These are phyloP conservation scores for Xylaria curta DNA, from an alignment of 495 filamentous ascomycete genomes.

Conservation along the genomic window DNA sequence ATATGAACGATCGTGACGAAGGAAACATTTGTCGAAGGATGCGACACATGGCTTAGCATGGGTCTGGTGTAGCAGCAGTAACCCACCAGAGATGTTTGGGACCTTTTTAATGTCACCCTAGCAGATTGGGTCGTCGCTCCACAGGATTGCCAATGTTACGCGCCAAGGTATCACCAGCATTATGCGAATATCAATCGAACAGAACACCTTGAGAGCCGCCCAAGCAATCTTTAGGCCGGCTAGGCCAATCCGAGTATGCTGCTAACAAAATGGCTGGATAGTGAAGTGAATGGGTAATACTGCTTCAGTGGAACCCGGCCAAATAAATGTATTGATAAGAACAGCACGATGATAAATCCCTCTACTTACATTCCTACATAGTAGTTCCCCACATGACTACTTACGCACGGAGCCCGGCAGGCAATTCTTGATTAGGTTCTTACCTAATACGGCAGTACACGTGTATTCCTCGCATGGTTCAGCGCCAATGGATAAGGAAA, in stretches of 20 bases:
- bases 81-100: slow-evolving; percentile 23
- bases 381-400: not conserved
- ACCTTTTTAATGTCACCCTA: slow-evolving; percentile 28
- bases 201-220: not conserved
- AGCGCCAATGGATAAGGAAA: not conserved
- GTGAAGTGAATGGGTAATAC: not conserved
- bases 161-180: not conserved
- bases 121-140: not conserved
- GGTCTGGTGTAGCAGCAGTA: slow-evolving; percentile 19
- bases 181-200: not conserved
- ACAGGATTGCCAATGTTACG: slow-evolving; percentile 1
- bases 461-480: slow-evolving; percentile 4
- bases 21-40: slow-evolving; percentile 11
- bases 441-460: slow-evolving; percentile 25
- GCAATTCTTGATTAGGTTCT: slow-evolving; percentile 24
- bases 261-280: not conserved
- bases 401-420: slow-evolving; percentile 18
- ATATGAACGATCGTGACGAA: not conserved
- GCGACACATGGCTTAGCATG: slow-evolving; percentile 25
- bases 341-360: not conserved
- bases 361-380: not conserved
- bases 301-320: not conserved
- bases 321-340: not conserved
- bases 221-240: not conserved
- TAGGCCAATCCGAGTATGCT: not conserved